Percentiles rank a stretch among this genome's conserved stretches.
phyloP scores from a whole-genome alignment of 768 basidiomycete genomes.

The Russula sp. region DNA sequence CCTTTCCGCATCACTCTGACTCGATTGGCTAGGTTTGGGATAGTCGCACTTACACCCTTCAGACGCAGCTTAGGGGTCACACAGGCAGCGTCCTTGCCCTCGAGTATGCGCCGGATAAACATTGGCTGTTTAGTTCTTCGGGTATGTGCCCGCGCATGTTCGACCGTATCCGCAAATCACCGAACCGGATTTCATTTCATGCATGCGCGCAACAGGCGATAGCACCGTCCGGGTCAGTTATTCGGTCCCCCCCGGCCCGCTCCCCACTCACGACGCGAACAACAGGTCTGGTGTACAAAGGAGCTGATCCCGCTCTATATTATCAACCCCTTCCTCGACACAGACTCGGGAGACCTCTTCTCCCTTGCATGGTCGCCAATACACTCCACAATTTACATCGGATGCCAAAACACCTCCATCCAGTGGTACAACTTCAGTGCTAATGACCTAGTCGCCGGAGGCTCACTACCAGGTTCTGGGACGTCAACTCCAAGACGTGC shows the following conservation, averaged over 20 bases:
- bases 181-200: not conserved
- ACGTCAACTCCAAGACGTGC: constrained; percentile 37
- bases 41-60: constrained; percentile 58
- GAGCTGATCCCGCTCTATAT: constrained; percentile 61
- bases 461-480: constrained; percentile 16
- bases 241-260: not conserved
- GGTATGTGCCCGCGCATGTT: constrained; percentile 38
- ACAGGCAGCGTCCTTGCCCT: constrained; percentile 78
- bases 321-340: constrained; percentile 71
- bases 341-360: constrained; percentile 81
- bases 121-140: constrained; percentile 88
- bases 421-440: constrained; percentile 77
- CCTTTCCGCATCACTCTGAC: not conserved
- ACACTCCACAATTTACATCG: constrained; percentile 69
- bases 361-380: constrained; percentile 70
- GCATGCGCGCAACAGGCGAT: constrained; percentile 48
- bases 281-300: constrained; percentile 75
- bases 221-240: constrained; percentile 72
- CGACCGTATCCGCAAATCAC: not conserved
- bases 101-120: constrained; percentile 63
- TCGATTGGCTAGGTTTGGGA: constrained; percentile 70
- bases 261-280: not conserved
- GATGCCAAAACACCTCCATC: constrained; percentile 88
- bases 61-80: constrained; percentile 68
- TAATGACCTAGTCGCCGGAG: constrained; percentile 11